A percentile compares a stretch with the other conserved stretches of the same genome.
phyloP scores from a whole-genome alignment of 176 grass and related monocot species.

The Phoenix dactylifera region DNA sequence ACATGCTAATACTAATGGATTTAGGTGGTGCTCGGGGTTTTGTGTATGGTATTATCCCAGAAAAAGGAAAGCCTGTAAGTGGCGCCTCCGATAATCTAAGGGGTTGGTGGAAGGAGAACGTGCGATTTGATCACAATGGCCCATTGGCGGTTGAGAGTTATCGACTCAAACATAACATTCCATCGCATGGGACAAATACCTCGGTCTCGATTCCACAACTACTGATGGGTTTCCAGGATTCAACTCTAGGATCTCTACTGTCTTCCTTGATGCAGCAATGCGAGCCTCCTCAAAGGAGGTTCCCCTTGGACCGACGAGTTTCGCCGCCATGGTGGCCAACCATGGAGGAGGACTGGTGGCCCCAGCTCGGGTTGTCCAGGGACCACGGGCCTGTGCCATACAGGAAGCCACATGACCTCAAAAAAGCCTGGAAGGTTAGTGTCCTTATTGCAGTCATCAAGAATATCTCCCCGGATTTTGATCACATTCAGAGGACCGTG shows the following conservation, averaged over 20 bases:
- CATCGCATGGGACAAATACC: background rate
- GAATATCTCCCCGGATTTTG: background rate
- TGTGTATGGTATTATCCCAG: background rate
- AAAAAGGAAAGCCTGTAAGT: background rate
- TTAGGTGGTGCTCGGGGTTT: background rate
- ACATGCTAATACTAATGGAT: background rate
- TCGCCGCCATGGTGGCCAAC: constrained; percentile 4
- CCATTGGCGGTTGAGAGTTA: background rate
- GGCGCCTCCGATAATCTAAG: constrained; percentile 2
- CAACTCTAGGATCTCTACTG: background rate
- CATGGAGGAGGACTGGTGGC: background rate
- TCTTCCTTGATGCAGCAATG: constrained; percentile 3
- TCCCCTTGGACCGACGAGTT: background rate
- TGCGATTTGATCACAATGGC: background rate
- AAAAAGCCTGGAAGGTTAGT: background rate
- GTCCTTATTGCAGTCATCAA: background rate
- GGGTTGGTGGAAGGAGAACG: constrained; percentile 14
- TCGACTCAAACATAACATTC: background rate
- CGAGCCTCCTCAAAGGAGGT: background rate
- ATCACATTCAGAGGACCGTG: background rate
- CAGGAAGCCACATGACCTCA: background rate
- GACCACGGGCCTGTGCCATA: background rate
- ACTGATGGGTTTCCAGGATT: constrained; percentile 1
- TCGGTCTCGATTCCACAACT: background rate
- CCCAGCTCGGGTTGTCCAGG: background rate